A percentile compares a stretch with the other conserved stretches of the same genome.
These are phyloP conservation scores for Aotearoamyces nothofagi DNA, from an alignment of 2,329 filamentous ascomycete species.

Conservation along the genomic window DNA sequence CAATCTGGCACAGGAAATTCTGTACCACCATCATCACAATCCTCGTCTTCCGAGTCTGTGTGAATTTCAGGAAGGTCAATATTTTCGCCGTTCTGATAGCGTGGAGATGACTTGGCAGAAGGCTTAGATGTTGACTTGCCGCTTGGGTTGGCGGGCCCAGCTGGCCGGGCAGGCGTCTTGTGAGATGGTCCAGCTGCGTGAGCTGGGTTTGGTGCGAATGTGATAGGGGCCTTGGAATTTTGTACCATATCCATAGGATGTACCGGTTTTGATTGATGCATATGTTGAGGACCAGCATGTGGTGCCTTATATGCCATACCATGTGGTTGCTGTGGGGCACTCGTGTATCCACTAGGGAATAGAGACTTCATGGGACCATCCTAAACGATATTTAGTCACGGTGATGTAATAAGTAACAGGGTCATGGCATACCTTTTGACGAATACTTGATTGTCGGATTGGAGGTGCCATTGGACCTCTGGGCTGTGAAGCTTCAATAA, in stretches of 20 bases:
- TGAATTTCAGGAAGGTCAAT: slow-evolving; percentile 92
- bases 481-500: slow-evolving; percentile 40
- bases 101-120: slow-evolving; percentile 56
- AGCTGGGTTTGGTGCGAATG: slow-evolving; percentile 62
- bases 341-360: slow-evolving; percentile 45
- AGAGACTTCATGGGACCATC: slow-evolving; percentile 44
- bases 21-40: slow-evolving; percentile 43
- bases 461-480: slow-evolving; percentile 66
- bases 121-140: slow-evolving; percentile 44
- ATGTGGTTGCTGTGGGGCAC: slow-evolving; percentile 29
- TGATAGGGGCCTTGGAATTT: slow-evolving; percentile 75
- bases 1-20: slow-evolving; percentile 59
- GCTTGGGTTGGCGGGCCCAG: slow-evolving; percentile 22
- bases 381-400: slow-evolving; percentile 27
- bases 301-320: slow-evolving; percentile 51
- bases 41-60: slow-evolving; percentile 84
- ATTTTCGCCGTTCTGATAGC: slow-evolving; percentile 75
- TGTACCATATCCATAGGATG: slow-evolving; percentile 77
- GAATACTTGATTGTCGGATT: slow-evolving; percentile 63
- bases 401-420: slow-evolving; percentile 24
- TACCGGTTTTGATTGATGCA: slow-evolving; percentile 40
- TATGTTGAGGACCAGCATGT: slow-evolving; percentile 51
- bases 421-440: slow-evolving; percentile 20
- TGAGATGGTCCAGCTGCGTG: slow-evolving; percentile 33
- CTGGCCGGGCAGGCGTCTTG: slow-evolving; percentile 54